These are phyloP conservation scores for Neurospora sublineolata DNA, from an alignment of 495 filamentous ascomycete genomes.

Conservation along the genomic window DNA sequence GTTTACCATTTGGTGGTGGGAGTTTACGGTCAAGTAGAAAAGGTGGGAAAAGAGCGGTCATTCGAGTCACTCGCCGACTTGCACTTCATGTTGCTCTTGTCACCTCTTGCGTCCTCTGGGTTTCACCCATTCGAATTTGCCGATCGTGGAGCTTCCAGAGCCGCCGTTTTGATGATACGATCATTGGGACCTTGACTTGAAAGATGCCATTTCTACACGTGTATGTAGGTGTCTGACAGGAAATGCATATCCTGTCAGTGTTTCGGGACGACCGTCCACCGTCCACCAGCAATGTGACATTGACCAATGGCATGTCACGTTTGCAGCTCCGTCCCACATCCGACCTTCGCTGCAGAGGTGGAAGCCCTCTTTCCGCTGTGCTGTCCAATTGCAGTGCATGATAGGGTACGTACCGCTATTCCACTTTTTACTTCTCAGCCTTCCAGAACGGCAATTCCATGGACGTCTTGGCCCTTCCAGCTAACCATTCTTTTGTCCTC, in stretches of 20 bases:
- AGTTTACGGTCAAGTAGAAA: background rate
- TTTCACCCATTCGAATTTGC: background rate
- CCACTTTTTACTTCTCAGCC: background rate
- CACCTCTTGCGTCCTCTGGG: background rate
- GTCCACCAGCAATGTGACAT: background rate
- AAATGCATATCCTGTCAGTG: too few species aligned
- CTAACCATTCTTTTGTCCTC: background rate
- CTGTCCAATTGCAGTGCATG: background rate
- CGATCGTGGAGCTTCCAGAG: background rate
- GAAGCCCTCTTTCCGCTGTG: background rate
- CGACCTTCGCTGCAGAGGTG: background rate
- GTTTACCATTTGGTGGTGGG: too few species aligned
- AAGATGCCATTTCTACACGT: too few species aligned
- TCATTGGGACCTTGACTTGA: too few species aligned
- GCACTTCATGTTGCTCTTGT: too few species aligned
- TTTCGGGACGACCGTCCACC: background rate
- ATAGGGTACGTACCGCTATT: background rate
- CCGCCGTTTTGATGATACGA: too few species aligned
- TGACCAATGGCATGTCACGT: background rate
- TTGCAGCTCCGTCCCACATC: background rate
- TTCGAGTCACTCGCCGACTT: background rate
- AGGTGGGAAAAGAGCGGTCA: background rate
- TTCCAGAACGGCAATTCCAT: background rate
- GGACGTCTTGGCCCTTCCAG: too few species aligned
- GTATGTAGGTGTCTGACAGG: too few species aligned